Evolutionary conservation across 2,329 filamentous ascomycete genomes (phyloP), one percentile per base, ranked within the genome.

Genomic region (Scedosporium apiospermum): DNA sequence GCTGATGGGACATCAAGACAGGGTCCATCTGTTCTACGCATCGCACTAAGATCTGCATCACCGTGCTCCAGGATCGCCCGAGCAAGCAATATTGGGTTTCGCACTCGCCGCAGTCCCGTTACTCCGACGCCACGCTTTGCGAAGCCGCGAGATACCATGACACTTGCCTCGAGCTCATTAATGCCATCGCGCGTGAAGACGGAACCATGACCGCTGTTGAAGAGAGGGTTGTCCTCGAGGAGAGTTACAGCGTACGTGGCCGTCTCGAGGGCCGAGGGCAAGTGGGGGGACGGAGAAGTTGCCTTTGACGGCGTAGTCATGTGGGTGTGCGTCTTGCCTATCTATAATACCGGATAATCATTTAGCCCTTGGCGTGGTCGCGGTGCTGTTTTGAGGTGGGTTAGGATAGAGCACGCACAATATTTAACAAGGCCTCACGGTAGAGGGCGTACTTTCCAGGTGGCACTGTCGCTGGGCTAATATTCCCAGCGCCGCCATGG

Each of bases 111-210:
- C 14, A 96, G 73, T 3, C 90, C 84, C 76, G 90, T 90, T 5
- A 91, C 85, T 3, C 90, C 90, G 0, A 90, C 89, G 16, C 87
- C 91, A 42, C 90, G 84, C 78, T 96, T 96, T 49, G 85, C 82
- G 63, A 80, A 78, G 0, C 88, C 88, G 30, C 81, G 80, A 1
- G 88, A 89, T 0, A 96, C 89, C 91, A 96, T 96, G 60, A 96
- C 84, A 7, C 86, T 90, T 1, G 90, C 90, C 75, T 96, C 92
- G 65, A 96, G 86, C 76, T 96, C 90, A 72, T 93, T 92, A 65
- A 87, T 82, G 18, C 92, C 93, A 66, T 88, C 87, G 60, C 87
- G 85, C 0, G 91, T 96, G 74, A 96, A 96, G 21, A 96, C 91
- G 60, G 91, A 90, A 61, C 93, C 93, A 68, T 86, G 87, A 6